Evolutionary conservation across 257 asterid genomes (phyloP).

Genomic region (Rhazya stricta): DNA sequence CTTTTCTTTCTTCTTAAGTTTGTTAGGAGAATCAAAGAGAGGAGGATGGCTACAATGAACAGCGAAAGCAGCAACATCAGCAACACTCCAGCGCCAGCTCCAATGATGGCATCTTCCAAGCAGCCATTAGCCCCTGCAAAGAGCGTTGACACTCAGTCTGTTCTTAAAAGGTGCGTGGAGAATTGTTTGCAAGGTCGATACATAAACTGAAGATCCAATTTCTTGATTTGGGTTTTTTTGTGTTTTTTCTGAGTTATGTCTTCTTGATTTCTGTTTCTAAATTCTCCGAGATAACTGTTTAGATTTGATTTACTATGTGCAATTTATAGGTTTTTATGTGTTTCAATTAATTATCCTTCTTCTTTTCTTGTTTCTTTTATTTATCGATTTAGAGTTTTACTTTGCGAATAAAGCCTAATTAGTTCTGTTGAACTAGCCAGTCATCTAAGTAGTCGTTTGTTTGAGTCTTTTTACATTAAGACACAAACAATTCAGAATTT

Average conservation of each 20-base stretch:
- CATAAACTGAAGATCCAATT: background rate
- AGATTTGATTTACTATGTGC: background rate
- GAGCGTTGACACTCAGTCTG: constrained; percentile 30
- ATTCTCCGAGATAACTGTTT: background rate
- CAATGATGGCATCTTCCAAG: constrained; percentile 23
- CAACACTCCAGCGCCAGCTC: constrained; percentile 28
- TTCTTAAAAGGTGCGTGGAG: constrained; percentile 29
- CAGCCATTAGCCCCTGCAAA: constrained; percentile 28
- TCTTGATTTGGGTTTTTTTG: background rate
- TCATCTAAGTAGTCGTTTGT: background rate
- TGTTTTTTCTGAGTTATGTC: background rate
- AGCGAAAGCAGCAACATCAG: constrained; percentile 57
- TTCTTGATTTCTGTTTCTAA: background rate
- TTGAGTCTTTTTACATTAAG: background rate
- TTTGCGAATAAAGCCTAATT: background rate
- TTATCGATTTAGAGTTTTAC: background rate
- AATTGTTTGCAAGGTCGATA: background rate
- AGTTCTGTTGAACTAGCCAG: background rate
- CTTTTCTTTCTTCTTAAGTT: background rate
- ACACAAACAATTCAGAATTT: background rate
- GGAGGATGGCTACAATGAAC: constrained; percentile 50
- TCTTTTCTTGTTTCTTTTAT: background rate
- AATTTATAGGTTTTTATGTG: background rate
- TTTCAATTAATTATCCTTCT: background rate
- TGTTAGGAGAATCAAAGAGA: background rate